These are phyloP conservation scores for Malassezia equina DNA, from an alignment of 1,284 basidiomycete genomes.

Conservation along the genomic window DNA sequence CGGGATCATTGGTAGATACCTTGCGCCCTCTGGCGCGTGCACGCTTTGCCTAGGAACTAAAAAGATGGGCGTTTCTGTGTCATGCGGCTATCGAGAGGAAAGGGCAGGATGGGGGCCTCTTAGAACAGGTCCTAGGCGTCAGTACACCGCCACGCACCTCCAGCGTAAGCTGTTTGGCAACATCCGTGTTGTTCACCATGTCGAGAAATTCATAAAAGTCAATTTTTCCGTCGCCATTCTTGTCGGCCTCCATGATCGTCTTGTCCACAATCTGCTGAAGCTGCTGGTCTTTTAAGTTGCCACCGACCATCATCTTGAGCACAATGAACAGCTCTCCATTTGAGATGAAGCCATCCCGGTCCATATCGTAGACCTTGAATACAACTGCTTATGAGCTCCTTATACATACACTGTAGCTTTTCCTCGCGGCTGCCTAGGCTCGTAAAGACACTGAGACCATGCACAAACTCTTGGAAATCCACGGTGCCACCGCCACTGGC, in stretches of 20 bases:
- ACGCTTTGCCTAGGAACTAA: slow-evolving; percentile 7
- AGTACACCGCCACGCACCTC: slow-evolving; percentile 59
- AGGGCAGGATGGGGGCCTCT: neutral
- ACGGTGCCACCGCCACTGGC: slow-evolving; percentile 77
- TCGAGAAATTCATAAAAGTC: slow-evolving; percentile 91
- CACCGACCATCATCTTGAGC: slow-evolving; percentile 99
- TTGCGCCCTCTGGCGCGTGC: slow-evolving; percentile 21
- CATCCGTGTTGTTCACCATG: slow-evolving; percentile 96
- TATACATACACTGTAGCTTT: slow-evolving; percentile 75
- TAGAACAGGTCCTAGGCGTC: slow-evolving; percentile 11
- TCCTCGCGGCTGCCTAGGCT: slow-evolving; percentile 90
- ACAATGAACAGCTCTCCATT: slow-evolving; percentile 97
- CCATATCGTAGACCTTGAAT: slow-evolving; percentile 98
- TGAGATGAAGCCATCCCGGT: slow-evolving; percentile 92
- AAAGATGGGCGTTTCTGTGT: neutral
- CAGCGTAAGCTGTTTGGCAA: slow-evolving; percentile 96
- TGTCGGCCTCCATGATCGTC: slow-evolving; percentile 99
- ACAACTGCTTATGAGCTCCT: slow-evolving; percentile 57
- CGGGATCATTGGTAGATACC: slow-evolving; percentile 7
- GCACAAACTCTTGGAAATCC: slow-evolving; percentile 98
- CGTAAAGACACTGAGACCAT: slow-evolving; percentile 90
- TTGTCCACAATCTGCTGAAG: slow-evolving; percentile 99
- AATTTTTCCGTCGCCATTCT: slow-evolving; percentile 89
- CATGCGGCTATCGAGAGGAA: neutral
- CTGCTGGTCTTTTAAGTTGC: slow-evolving; percentile 98